Evolutionary conservation across 2,329 filamentous ascomycete genomes (phyloP), one percentile per base, ranked within the genome.

Genomic region (Falciphora oryzae): DNA sequence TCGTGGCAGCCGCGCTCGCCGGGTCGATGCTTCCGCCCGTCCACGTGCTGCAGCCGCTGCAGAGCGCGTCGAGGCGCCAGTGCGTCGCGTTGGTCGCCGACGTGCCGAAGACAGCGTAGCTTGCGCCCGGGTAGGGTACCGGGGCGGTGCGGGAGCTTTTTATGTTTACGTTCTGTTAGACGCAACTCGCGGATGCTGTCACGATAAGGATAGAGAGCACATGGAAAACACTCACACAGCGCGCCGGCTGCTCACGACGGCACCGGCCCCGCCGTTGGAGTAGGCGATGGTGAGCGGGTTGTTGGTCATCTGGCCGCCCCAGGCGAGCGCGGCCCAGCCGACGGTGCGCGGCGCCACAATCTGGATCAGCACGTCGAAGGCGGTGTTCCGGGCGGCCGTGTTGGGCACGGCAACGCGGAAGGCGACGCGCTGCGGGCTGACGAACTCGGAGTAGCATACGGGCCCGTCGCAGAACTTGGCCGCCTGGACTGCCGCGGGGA

Each of bases 221-320:
- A n/a, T n/a, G 27, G 35, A 56, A 31, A 22, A 13, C 27, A 71
- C 74, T 65, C 67, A 77, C 73, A 71, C 75, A 6, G 77, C 74
- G 63, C 73, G 73, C 50, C 77, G 73, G 53, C 75, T 77, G 8
- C 76, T 75, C 10, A 76, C 77, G 2, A 78, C 72, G 1, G 73
- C 73, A 2, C 62, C 56, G 3, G 67, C 72, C 25, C 69, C 71
- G 28, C 70, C 75, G 68, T 76, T 77, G 32, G 75, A 69, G 76
- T 77, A 79, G 13, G 72, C 75, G 28, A 79, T 67, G 1, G 75
- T 75, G 22, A 79, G 69, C 13, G 77, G 77, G 64, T 78, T 76
- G 69, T 79, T 78, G 32, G 75, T 73, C 77, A 79, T 79, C 58
- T 71, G 70, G 10, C 77, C 77, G 35, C 75, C 77, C 76, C 76